phyloP scores from a whole-genome alignment of 1,139 yeast genomes.

The Zygosaccharomyces pseudobailii region DNA sequence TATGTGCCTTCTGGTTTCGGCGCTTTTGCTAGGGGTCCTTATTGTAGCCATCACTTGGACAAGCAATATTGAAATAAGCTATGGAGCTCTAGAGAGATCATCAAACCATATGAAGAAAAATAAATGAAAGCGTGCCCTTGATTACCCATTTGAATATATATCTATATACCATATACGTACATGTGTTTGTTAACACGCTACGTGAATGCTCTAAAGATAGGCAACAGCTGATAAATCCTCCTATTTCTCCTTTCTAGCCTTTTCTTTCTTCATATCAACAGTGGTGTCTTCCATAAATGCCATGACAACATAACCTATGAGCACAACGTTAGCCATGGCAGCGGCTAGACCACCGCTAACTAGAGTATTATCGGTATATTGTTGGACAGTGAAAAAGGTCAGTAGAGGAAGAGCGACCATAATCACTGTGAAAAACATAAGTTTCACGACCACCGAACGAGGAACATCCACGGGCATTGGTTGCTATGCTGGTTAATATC shows the following conservation, averaged over 20 bases:
- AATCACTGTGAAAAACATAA: conserved; percentile 80
- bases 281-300: conserved; percentile 79
- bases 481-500: conserved; percentile 1
- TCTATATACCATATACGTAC: conserved; percentile 5
- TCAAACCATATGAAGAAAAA: conserved; percentile 59
- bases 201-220: not conserved
- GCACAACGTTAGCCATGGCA: conserved; percentile 75
- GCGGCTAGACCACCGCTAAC: conserved; percentile 91
- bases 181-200: not conserved
- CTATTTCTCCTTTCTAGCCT: conserved; percentile 28
- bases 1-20: conserved; percentile 56
- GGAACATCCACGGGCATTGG: conserved; percentile 59
- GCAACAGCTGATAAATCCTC: not conserved
- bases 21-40: conserved; percentile 47
- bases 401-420: conserved; percentile 78
- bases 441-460: conserved; percentile 48
- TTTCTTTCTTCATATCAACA: conserved; percentile 33
- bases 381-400: conserved; percentile 65
- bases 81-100: conserved; percentile 65
- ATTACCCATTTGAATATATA: conserved; percentile 10
- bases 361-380: conserved; percentile 53
- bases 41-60: conserved; percentile 59
- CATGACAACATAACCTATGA: conserved; percentile 77
- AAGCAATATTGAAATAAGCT: conserved; percentile 55
- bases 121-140: conserved; percentile 36